A percentile compares a stretch with the other conserved stretches of the same genome.
These are phyloP conservation scores for Urochloa ruziziensis DNA, from an alignment of 176 grass and related monocot species.

Conservation along the genomic window DNA sequence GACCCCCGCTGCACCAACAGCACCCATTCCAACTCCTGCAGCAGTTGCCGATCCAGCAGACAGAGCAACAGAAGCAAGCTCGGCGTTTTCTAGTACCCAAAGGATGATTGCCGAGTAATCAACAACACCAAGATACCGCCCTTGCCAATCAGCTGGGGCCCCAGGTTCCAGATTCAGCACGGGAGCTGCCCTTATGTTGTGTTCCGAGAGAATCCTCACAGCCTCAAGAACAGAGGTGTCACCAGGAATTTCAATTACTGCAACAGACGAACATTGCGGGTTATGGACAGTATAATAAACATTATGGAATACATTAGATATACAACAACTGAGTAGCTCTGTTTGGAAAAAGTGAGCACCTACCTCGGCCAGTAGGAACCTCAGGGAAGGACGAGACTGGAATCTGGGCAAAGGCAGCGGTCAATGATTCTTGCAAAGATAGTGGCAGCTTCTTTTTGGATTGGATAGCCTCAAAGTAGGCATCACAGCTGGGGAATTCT, in stretches of 20 bases:
- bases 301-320: neutral
- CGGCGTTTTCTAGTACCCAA: conserved; percentile 87
- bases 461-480: conserved; percentile 90
- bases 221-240: conserved; percentile 68
- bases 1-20: conserved; percentile 47
- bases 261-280: neutral
- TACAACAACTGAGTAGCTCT: neutral
- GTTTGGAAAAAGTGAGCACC: conserved; percentile 37
- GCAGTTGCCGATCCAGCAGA: conserved; percentile 53
- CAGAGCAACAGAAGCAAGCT: conserved; percentile 51
- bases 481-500: conserved; percentile 64
- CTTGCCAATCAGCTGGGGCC: conserved; percentile 52
- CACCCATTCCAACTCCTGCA: conserved; percentile 51
- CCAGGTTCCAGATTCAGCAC: conserved; percentile 58
- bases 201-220: conserved; percentile 68
- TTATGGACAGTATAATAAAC: conserved; percentile 6
- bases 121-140: conserved; percentile 73
- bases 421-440: conserved; percentile 73
- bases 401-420: conserved; percentile 73
- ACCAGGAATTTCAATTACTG: conserved; percentile 88
- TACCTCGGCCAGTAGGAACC: conserved; percentile 84
- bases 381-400: conserved; percentile 78
- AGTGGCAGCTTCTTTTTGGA: conserved; percentile 85
- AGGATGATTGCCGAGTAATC: conserved; percentile 78
- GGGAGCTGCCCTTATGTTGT: conserved; percentile 83